These are phyloP conservation scores for Glonium stellatum DNA, from an alignment of 495 filamentous ascomycete species.

Conservation along the genomic window DNA sequence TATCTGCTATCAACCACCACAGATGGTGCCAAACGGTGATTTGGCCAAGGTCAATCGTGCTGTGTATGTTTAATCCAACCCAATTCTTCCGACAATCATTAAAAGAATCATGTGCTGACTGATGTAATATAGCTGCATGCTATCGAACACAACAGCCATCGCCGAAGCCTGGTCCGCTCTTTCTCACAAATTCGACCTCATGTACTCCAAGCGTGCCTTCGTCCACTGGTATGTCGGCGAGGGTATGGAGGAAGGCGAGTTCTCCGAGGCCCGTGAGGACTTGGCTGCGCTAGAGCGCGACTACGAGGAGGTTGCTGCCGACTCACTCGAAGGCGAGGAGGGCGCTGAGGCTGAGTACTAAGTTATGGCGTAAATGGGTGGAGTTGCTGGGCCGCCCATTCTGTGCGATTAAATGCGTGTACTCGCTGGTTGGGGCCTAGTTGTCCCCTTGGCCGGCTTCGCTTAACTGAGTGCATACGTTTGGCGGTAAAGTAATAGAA, in stretches of 20 bases:
- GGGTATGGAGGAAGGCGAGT: conserved; percentile 99
- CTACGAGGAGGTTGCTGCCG: conserved; percentile 98
- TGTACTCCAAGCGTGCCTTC: conserved; percentile 99
- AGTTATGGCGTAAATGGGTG: conserved; percentile 15
- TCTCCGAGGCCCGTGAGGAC: conserved; percentile 98
- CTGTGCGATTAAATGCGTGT: conserved; percentile 19
- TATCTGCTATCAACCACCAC: conserved; percentile 97
- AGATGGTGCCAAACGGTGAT: conserved; percentile 92
- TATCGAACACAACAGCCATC: conserved; percentile 99
- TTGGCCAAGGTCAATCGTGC: conserved; percentile 95
- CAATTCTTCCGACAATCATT: background rate
- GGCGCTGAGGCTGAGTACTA: conserved; percentile 95
- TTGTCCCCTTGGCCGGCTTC: background rate
- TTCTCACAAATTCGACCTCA: conserved; percentile 98
- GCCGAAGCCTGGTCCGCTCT: conserved; percentile 97
- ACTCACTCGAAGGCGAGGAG: conserved; percentile 85
- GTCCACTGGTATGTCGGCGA: conserved; percentile 99
- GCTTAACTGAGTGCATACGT: background rate
- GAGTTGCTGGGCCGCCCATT: background rate
- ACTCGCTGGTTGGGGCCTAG: background rate
- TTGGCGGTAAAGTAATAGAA: background rate
- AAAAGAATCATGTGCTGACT: conserved; percentile 3
- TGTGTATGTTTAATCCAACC: conserved; percentile 58
- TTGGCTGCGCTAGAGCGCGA: conserved; percentile 95
- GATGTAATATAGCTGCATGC: conserved; percentile 67